Percentiles rank a stretch among this genome's conserved stretches.
Conservation (phyloP, 2,329 filamentous ascomycete genomes). For the Colletotrichum costaricense region DNA sequence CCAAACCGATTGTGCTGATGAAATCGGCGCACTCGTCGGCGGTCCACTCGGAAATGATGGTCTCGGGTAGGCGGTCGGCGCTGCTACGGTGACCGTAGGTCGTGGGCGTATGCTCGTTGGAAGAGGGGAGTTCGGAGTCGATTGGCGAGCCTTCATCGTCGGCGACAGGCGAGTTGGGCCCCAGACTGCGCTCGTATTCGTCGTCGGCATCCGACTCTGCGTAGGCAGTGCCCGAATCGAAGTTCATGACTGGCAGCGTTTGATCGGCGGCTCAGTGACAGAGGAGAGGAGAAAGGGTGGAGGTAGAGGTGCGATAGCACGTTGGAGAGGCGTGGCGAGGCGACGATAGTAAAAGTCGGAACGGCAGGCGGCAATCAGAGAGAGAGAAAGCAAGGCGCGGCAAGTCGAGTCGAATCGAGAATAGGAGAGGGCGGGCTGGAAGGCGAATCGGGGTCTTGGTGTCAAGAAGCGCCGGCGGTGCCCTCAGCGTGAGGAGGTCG, state of each 20-base stretch:
- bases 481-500: conserved; percentile 31
- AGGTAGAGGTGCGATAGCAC: background rate
- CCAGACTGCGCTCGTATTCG: conserved; percentile 81
- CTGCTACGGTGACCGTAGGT: conserved; percentile 77
- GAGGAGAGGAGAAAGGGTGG: background rate
- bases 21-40: conserved; percentile 93
- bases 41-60: conserved; percentile 83
- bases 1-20: conserved; percentile 80
- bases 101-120: conserved; percentile 81
- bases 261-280: conserved; percentile 4
- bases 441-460: conserved; percentile 18
- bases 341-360: background rate
- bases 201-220: conserved; percentile 86
- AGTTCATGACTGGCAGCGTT: conserved; percentile 59
- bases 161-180: conserved; percentile 74
- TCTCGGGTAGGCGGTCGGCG: conserved; percentile 76
- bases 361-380: conserved; percentile 2
- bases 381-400: conserved; percentile 2
- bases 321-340: conserved; percentile 1
- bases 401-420: background rate
- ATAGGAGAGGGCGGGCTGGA: conserved; percentile 6
- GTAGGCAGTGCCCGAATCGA: conserved; percentile 76
- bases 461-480: conserved; percentile 28
- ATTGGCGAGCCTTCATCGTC: conserved; percentile 78
- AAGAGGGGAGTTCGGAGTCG: conserved; percentile 77